Conservation (phyloP, 1,139 yeast species). For the Pichia sp. region DNA sequence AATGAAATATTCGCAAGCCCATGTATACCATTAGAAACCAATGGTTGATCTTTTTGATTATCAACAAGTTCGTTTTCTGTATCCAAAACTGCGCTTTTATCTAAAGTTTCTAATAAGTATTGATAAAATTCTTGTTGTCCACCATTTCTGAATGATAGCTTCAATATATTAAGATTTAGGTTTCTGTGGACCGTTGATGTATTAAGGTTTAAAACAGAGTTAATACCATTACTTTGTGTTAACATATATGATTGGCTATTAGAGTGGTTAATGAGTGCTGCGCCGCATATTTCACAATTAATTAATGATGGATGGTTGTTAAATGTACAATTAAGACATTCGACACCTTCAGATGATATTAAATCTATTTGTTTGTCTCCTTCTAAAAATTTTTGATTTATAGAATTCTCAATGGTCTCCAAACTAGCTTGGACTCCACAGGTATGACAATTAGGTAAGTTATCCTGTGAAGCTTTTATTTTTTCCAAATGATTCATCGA, state of each 20-base stretch:
- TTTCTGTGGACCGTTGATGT: background rate
- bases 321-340: slow-evolving; percentile 81
- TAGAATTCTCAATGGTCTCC: slow-evolving; percentile 30
- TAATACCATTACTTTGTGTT: background rate
- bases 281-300: slow-evolving; percentile 85
- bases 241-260: background rate
- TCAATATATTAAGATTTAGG: slow-evolving; percentile 28
- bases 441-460: slow-evolving; percentile 55
- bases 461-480: slow-evolving; percentile 6
- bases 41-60: background rate
- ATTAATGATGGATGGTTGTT: slow-evolving; percentile 73
- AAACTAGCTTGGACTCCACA: slow-evolving; percentile 63
- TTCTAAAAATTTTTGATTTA: slow-evolving; percentile 1
- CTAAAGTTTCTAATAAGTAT: slow-evolving; percentile 36
- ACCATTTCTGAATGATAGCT: slow-evolving; percentile 57
- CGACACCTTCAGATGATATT: slow-evolving; percentile 33
- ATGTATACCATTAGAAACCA: slow-evolving; percentile 44
- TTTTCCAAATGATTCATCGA: slow-evolving; percentile 14
- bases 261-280: slow-evolving; percentile 29
- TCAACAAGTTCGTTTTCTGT: no score
- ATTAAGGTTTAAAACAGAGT: background rate
- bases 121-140: slow-evolving; percentile 47
- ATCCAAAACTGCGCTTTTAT: background rate
- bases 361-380: slow-evolving; percentile 13
- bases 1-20: slow-evolving; percentile 62